A percentile compares a stretch with the other conserved stretches of the same genome.
Evolutionary conservation across 345 rosid species (phyloP).

Genomic region (Arabis alpina): DNA sequence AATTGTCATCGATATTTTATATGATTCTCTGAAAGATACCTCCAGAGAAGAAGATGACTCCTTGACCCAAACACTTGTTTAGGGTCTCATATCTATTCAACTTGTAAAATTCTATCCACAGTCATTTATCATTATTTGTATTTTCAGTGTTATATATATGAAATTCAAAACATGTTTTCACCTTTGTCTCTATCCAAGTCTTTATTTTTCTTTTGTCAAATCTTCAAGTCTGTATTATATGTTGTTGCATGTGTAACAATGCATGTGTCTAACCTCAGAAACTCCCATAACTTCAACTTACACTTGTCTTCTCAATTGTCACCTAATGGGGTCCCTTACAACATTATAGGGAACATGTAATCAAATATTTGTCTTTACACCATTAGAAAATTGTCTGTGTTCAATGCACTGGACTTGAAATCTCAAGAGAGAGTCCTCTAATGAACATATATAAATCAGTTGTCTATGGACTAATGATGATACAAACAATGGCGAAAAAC

Average conservation of each 20-base stretch:
- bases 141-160: too few species aligned
- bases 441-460: constrained; percentile 1
- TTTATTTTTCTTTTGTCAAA: too few species aligned
- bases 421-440: constrained; percentile 6
- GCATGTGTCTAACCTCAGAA: constrained; percentile 37
- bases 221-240: too few species aligned
- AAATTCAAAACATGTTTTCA: too few species aligned
- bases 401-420: constrained; percentile 29
- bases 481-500: constrained; percentile 34
- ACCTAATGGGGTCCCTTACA: constrained; percentile 35
- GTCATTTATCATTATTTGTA: too few species aligned
- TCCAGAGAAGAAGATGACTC: too few species aligned
- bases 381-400: constrained; percentile 21
- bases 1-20: too few species aligned
- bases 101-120: too few species aligned
- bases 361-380: constrained; percentile 24
- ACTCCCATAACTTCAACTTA: constrained; percentile 33
- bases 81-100: too few species aligned
- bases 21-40: too few species aligned
- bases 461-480: constrained; percentile 21
- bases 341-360: constrained; percentile 35
- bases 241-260: constrained; percentile 29
- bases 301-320: constrained; percentile 24
- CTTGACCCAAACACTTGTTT: too few species aligned
- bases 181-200: too few species aligned